Evolutionary conservation across 306 rosid genomes (phyloP).

Genomic region (Vachellia pachyceras): DNA sequence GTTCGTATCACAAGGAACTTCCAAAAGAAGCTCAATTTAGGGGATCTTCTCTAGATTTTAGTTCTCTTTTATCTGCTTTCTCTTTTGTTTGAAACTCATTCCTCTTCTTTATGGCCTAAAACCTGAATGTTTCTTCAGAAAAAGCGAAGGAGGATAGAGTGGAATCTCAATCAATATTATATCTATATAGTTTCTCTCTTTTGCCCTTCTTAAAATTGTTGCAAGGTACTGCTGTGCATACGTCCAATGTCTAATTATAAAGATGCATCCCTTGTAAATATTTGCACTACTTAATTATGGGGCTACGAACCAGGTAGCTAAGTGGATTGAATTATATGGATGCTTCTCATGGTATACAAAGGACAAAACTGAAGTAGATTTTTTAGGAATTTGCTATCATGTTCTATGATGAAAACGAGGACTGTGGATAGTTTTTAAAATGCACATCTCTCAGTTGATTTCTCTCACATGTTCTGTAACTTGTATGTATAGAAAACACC

Average conservation of each 20-base stretch:
- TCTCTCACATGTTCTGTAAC: not conserved
- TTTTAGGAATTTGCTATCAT: not conserved
- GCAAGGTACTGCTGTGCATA: not conserved
- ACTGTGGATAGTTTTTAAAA: not conserved
- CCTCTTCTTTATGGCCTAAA: not conserved
- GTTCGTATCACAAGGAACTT: not conserved
- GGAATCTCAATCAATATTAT: constrained; percentile 1
- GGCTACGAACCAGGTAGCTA: not conserved
- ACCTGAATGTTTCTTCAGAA: not conserved
- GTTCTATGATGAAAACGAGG: not conserved
- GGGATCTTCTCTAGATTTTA: not conserved
- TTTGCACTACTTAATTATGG: not conserved
- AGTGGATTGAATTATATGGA: not conserved
- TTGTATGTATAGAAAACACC: not conserved
- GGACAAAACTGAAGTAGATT: not conserved
- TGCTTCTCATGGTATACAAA: not conserved
- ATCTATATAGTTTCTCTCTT: not conserved
- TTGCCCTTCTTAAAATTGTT: not conserved
- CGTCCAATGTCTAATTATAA: not conserved
- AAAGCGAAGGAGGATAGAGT: not conserved
- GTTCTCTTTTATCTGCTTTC: not conserved
- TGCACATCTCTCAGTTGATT: not conserved
- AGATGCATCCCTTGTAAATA: not conserved
- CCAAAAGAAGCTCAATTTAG: not conserved
- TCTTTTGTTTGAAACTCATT: not conserved